phyloP scores from a whole-genome alignment of 805 yeast species.

The Candida rishiriensis region DNA sequence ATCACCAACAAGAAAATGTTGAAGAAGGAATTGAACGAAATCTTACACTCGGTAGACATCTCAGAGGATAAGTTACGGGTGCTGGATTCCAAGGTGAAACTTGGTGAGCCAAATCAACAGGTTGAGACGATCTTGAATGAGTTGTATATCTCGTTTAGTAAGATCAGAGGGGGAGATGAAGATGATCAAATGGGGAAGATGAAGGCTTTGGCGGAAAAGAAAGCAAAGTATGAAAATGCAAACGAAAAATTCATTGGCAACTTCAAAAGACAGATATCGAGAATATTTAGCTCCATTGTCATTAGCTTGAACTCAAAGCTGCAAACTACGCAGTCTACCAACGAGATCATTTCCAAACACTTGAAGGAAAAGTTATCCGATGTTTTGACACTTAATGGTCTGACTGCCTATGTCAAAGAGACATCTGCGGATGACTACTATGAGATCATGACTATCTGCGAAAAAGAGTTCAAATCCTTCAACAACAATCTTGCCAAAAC shows the following conservation, averaged over 20 bases:
- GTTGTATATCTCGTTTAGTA: slow-evolving; percentile 59
- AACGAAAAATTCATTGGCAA: slow-evolving; percentile 45
- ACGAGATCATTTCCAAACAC: slow-evolving; percentile 7
- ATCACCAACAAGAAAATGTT: slow-evolving; percentile 76
- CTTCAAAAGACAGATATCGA: slow-evolving; percentile 32
- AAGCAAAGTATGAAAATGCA: slow-evolving; percentile 53
- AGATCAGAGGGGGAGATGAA: slow-evolving; percentile 45
- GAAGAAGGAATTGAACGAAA: slow-evolving; percentile 62
- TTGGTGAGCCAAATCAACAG: slow-evolving; percentile 35
- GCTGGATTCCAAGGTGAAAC: slow-evolving; percentile 43
- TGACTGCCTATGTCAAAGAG: slow-evolving; percentile 55
- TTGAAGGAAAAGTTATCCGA: slow-evolving; percentile 31
- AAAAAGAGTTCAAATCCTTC: slow-evolving; percentile 26
- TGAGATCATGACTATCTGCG: slow-evolving; percentile 37
- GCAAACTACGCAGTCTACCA: slow-evolving; percentile 9
- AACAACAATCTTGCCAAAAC: slow-evolving; percentile 24
- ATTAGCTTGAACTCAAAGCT: slow-evolving; percentile 28
- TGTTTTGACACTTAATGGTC: slow-evolving; percentile 43
- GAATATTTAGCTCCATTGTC: slow-evolving; percentile 23
- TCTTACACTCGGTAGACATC: slow-evolving; percentile 66
- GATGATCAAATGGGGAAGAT: slow-evolving; percentile 52
- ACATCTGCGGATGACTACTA: slow-evolving; percentile 45
- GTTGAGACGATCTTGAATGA: slow-evolving; percentile 54
- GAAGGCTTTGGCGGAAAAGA: slow-evolving; percentile 68
- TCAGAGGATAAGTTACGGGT: slow-evolving; percentile 52